Percentiles rank a stretch among this genome's conserved stretches.
Evolutionary conservation across 1,284 basidiomycete genomes (phyloP).

Genomic region (Rhodotorula sp.): DNA sequence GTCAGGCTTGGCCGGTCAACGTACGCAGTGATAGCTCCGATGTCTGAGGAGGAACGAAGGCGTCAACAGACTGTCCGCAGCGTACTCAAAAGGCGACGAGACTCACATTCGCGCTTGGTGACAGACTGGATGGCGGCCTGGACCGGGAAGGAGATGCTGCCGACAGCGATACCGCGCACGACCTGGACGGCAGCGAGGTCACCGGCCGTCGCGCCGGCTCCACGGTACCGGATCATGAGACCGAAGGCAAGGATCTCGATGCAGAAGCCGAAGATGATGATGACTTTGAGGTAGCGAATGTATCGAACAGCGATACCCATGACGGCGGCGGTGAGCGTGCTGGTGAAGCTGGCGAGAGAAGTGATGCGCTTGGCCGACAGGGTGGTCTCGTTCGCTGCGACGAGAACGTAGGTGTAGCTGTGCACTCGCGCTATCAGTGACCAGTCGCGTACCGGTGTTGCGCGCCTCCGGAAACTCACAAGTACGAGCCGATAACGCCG

Average conservation of each 20-base stretch:
- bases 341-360: slow-evolving; percentile 44
- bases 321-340: slow-evolving; percentile 44
- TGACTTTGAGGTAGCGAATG: slow-evolving; percentile 46
- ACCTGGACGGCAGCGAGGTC: slow-evolving; percentile 48
- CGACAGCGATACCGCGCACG: slow-evolving; percentile 46
- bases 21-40: slow-evolving; percentile 48
- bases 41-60: slow-evolving; percentile 27
- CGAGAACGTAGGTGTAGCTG: slow-evolving; percentile 35
- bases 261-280: slow-evolving; percentile 47
- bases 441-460: not conserved
- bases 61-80: not conserved
- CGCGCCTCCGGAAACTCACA: slow-evolving; percentile 40
- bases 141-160: slow-evolving; percentile 48
- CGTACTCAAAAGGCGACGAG: not conserved
- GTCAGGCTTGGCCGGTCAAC: not conserved
- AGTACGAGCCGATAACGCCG: slow-evolving; percentile 47
- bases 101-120: slow-evolving; percentile 46
- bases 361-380: slow-evolving; percentile 46
- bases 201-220: slow-evolving; percentile 32
- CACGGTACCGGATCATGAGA: slow-evolving; percentile 49
- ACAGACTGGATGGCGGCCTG: slow-evolving; percentile 49
- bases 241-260: slow-evolving; percentile 46
- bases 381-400: slow-evolving; percentile 44
- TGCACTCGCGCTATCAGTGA: not conserved
- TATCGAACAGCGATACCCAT: slow-evolving; percentile 40